Conservation (phyloP, 1,284 basidiomycete genomes). For the Ganoderma lingzhi region DNA sequence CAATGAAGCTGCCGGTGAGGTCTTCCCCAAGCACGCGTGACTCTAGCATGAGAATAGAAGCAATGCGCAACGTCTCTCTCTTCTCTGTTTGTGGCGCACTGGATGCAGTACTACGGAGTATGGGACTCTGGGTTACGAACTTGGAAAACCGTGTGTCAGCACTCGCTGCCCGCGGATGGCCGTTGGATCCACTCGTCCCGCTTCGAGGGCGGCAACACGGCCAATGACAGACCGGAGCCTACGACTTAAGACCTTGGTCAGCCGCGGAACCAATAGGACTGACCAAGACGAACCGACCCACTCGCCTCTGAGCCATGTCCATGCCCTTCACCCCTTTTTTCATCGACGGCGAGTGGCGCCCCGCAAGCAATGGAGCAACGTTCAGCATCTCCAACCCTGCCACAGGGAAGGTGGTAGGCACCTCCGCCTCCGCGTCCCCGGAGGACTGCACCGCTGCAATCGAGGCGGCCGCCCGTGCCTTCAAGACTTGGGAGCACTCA, state of each 20-base stretch:
- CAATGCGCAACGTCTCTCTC: not conserved
- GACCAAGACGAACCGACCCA: not conserved
- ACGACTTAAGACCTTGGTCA: not conserved
- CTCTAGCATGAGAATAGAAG: not conserved
- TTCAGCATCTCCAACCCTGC: constrained; percentile 57
- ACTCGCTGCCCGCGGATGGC: not conserved
- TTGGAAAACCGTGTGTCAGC: not conserved
- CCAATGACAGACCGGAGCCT: not conserved
- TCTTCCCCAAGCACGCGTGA: not conserved
- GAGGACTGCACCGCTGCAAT: constrained; percentile 58
- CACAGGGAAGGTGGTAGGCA: constrained; percentile 50
- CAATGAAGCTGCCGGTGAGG: not conserved
- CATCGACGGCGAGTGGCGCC: constrained; percentile 44
- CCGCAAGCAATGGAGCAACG: constrained; percentile 48
- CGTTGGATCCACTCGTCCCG: not conserved
- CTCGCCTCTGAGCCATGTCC: constrained; percentile 15
- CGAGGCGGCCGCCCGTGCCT: constrained; percentile 54
- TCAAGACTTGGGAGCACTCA: constrained; percentile 56
- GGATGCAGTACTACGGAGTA: not conserved
- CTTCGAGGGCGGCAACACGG: not conserved
- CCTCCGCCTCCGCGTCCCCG: constrained; percentile 52
- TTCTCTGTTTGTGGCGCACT: not conserved
- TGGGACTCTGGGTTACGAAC: not conserved
- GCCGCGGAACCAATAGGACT: not conserved
- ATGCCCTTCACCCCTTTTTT: constrained; percentile 39